Conservation (phyloP, 116 monocot species). For the Iris pallida region DNA sequence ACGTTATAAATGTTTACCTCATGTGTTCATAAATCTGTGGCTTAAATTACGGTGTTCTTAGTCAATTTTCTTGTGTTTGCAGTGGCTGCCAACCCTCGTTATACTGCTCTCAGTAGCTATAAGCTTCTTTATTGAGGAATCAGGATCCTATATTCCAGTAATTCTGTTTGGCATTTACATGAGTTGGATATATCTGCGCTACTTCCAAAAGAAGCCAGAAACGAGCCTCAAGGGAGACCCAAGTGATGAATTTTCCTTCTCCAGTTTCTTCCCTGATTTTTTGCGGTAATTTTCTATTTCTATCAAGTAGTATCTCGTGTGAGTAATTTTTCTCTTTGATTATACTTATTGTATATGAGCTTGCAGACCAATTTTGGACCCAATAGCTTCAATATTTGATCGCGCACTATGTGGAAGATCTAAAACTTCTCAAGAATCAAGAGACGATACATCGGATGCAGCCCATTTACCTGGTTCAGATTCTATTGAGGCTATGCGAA, state of each 20-base stretch:
- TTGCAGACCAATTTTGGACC: conserved; percentile 67
- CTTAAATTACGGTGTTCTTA: background rate
- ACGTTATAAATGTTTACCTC: background rate
- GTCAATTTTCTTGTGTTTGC: conserved; percentile 4
- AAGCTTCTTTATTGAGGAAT: conserved; percentile 50
- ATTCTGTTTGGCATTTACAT: conserved; percentile 79
- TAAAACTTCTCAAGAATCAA: conserved; percentile 25
- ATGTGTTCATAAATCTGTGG: background rate
- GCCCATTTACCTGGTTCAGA: conserved; percentile 77
- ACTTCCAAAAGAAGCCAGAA: conserved; percentile 82
- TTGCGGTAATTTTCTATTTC: conserved; percentile 35
- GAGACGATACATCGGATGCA: conserved; percentile 26
- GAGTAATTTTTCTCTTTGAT: conserved; percentile 6
- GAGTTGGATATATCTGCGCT: conserved; percentile 91
- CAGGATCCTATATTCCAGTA: conserved; percentile 51
- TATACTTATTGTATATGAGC: conserved; percentile 2
- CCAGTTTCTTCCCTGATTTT: conserved; percentile 89
- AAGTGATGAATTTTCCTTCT: conserved; percentile 93
- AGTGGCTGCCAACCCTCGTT: conserved; percentile 76
- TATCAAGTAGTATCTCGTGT: background rate
- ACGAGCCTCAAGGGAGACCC: conserved; percentile 83
- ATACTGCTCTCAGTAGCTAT: conserved; percentile 39
- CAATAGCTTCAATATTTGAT: conserved; percentile 67
- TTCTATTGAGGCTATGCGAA: conserved; percentile 74
- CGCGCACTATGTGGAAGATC: conserved; percentile 57